Percentiles rank a stretch among this genome's conserved stretches.
Evolutionary conservation across 805 yeast species (phyloP).

Genomic region (Candida methanosorbosa): DNA sequence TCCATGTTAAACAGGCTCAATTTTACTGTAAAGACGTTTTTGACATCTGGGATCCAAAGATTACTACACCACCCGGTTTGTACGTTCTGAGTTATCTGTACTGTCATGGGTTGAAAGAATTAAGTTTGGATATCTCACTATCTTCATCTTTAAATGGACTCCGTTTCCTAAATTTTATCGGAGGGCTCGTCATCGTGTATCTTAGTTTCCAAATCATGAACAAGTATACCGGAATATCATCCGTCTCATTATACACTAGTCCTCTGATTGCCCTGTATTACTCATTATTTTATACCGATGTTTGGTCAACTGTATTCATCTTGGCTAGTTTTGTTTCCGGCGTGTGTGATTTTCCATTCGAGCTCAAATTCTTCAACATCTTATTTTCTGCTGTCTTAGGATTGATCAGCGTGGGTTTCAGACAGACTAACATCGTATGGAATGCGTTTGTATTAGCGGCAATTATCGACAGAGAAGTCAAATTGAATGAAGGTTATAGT

Average conservation of each 20-base stretch:
- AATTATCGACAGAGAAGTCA: slow-evolving; percentile 41
- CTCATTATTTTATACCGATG: slow-evolving; percentile 82
- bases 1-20: slow-evolving; percentile 77
- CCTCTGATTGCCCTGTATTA: slow-evolving; percentile 73
- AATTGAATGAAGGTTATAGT: slow-evolving; percentile 25
- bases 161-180: slow-evolving; percentile 55
- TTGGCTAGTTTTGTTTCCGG: slow-evolving; percentile 44
- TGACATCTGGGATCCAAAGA: slow-evolving; percentile 73
- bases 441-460: slow-evolving; percentile 49
- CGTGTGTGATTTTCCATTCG: slow-evolving; percentile 17
- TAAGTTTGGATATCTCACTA: slow-evolving; percentile 18
- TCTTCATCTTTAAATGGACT: slow-evolving; percentile 31
- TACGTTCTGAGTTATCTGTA: slow-evolving; percentile 42
- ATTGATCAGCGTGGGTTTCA: slow-evolving; percentile 56
- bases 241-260: slow-evolving; percentile 33
- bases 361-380: slow-evolving; percentile 14
- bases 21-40: slow-evolving; percentile 56
- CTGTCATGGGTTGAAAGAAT: slow-evolving; percentile 29
- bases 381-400: slow-evolving; percentile 45
- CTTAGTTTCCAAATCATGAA: slow-evolving; percentile 10
- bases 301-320: slow-evolving; percentile 78
- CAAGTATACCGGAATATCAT: slow-evolving; percentile 5
- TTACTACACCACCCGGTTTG: slow-evolving; percentile 95
- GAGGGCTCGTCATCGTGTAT: slow-evolving; percentile 40
- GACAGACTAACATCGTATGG: slow-evolving; percentile 95